A percentile compares a stretch with the other conserved stretches of the same genome.
These are phyloP conservation scores for Aspergillus sclerotiicarbonarius DNA, from an alignment of 495 filamentous ascomycete species.

Conservation along the genomic window DNA sequence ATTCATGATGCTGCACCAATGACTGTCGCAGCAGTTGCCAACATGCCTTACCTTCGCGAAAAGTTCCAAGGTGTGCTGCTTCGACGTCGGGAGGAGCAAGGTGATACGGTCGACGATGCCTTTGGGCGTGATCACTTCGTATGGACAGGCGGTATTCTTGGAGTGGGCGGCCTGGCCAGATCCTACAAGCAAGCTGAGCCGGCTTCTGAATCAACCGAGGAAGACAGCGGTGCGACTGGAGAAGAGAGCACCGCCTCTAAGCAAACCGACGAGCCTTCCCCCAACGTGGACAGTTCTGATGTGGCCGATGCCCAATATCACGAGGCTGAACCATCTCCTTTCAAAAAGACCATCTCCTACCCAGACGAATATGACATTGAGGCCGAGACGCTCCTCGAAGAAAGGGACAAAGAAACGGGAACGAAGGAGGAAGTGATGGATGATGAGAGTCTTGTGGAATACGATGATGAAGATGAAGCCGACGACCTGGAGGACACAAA, in stretches of 20 bases:
- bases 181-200: slow-evolving; percentile 3
- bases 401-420: slow-evolving; percentile 6
- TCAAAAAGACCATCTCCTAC: slow-evolving; percentile 17
- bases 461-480: background rate
- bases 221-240: background rate
- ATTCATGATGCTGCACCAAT: slow-evolving; percentile 43
- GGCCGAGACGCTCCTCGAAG: slow-evolving; percentile 18
- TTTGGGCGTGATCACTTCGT: slow-evolving; percentile 19
- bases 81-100: slow-evolving; percentile 22
- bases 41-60: slow-evolving; percentile 52
- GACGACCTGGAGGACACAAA: slow-evolving; percentile 2
- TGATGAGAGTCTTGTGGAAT: slow-evolving; percentile 2
- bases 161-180: slow-evolving; percentile 22
- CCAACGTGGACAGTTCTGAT: background rate
- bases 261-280: background rate
- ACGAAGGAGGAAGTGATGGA: slow-evolving; percentile 20
- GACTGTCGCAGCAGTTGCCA: slow-evolving; percentile 50
- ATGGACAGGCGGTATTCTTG: slow-evolving; percentile 34
- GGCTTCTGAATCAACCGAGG: background rate
- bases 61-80: slow-evolving; percentile 41
- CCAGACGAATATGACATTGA: slow-evolving; percentile 29
- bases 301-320: background rate
- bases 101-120: slow-evolving; percentile 7
- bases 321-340: background rate
- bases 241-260: background rate